phyloP scores from a whole-genome alignment of 495 filamentous ascomycete genomes.

The Neohortaea acidophila region DNA sequence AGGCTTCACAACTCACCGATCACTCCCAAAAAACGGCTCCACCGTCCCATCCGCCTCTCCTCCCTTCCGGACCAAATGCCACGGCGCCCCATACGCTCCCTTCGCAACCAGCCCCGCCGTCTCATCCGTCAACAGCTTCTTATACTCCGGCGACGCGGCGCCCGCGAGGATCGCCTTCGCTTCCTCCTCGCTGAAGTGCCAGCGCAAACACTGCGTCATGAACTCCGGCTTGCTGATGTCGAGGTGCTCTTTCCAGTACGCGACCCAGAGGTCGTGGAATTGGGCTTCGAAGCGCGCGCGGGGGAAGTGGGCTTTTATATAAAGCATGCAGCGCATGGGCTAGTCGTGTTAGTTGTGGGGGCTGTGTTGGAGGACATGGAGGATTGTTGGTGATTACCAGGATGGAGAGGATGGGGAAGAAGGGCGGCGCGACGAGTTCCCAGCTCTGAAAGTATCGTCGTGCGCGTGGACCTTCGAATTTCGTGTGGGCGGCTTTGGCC shows the following conservation, averaged over 20 bases:
- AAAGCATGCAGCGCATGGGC: constrained; percentile 49
- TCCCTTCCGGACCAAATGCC: constrained; percentile 60
- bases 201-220: constrained; percentile 23
- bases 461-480: constrained; percentile 41
- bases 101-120: constrained; percentile 44
- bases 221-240: constrained; percentile 36
- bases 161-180: constrained; percentile 37
- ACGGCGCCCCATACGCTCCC: constrained; percentile 62
- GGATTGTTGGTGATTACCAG: constrained; percentile 22
- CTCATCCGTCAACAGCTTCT: constrained; percentile 40
- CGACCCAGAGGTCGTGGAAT: constrained; percentile 33
- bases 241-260: constrained; percentile 33
- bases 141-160: constrained; percentile 36
- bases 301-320: constrained; percentile 42
- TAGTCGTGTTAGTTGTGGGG: constrained; percentile 25
- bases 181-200: constrained; percentile 29
- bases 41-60: constrained; percentile 34
- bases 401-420: constrained; percentile 39
- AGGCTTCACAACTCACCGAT: too few relatives aligned
- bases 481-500: constrained; percentile 44
- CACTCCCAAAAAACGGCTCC: constrained; percentile 67
- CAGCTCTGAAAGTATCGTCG: constrained; percentile 37
- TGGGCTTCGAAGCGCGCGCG: constrained; percentile 28
- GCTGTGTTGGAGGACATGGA: background rate
- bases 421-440: constrained; percentile 30